Conservation (phyloP, 306 rosid genomes). For the Gleditsia sinensis region DNA sequence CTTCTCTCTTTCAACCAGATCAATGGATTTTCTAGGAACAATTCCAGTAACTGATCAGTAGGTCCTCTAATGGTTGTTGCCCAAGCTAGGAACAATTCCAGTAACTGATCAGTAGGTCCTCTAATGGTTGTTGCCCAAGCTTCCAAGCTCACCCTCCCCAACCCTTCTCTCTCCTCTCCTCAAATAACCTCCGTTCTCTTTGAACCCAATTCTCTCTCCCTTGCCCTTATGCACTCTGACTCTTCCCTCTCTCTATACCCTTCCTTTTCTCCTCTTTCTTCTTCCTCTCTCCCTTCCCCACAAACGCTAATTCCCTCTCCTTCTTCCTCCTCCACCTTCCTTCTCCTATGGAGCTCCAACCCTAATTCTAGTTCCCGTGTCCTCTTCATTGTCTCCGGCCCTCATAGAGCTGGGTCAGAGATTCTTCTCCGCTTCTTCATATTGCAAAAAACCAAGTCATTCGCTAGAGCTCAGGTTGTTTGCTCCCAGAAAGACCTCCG, state of each 20-base stretch:
- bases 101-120: background rate
- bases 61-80: slow-evolving; percentile 65
- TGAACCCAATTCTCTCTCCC: slow-evolving; percentile 76
- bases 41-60: background rate
- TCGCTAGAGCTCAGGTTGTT: slow-evolving; percentile 43
- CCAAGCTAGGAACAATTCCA: too few species aligned
- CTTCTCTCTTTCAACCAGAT: background rate
- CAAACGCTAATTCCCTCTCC: slow-evolving; percentile 70
- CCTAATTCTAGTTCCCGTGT: slow-evolving; percentile 44
- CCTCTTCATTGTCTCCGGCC: slow-evolving; percentile 62
- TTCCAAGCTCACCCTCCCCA: slow-evolving; percentile 47
- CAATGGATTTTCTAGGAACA: background rate
- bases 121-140: slow-evolving; percentile 46
- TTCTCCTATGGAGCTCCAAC: slow-evolving; percentile 52
- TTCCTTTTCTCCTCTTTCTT: slow-evolving; percentile 44
- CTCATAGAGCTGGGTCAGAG: slow-evolving; percentile 56
- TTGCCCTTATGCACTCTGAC: slow-evolving; percentile 84
- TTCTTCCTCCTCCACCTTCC: slow-evolving; percentile 77
- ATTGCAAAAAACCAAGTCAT: slow-evolving; percentile 31
- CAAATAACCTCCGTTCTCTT: slow-evolving; percentile 64
- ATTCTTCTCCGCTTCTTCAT: slow-evolving; percentile 67
- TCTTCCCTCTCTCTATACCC: slow-evolving; percentile 86
- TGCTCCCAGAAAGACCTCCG: slow-evolving; percentile 53
- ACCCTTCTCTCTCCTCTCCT: slow-evolving; percentile 56
- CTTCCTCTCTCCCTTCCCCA: slow-evolving; percentile 48